Evolutionary conservation across 2,329 filamentous ascomycete genomes (phyloP).

Genomic region (Lasiodiplodia hormozganensis): DNA sequence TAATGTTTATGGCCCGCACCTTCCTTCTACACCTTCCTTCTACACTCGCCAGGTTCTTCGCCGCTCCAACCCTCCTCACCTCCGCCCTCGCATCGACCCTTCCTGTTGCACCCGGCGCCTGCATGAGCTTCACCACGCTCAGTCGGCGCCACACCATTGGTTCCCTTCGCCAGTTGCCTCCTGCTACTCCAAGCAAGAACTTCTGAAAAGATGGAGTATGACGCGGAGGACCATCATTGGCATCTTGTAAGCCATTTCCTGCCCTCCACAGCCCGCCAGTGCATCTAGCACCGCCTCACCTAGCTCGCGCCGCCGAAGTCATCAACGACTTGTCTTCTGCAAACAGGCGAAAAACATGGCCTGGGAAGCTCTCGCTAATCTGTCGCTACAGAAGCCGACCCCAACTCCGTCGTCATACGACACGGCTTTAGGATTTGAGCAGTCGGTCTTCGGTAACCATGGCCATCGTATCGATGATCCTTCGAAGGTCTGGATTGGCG

Average conservation of each 20-base stretch:
- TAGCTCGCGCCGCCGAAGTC: neutral
- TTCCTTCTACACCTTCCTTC: neutral
- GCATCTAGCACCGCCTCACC: neutral
- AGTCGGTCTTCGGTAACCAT: neutral
- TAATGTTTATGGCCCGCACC: neutral
- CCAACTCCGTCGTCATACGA: slow-evolving; percentile 1
- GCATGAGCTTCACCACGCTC: neutral
- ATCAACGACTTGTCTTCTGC: neutral
- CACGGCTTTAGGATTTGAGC: slow-evolving; percentile 10
- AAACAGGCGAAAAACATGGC: neutral
- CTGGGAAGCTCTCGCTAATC: neutral
- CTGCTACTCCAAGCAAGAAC: neutral
- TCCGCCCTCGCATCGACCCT: neutral
- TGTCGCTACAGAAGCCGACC: slow-evolving; percentile 13
- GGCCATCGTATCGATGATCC: neutral
- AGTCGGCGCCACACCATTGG: neutral
- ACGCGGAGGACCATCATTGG: neutral
- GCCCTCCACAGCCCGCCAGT: neutral
- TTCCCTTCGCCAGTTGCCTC: neutral
- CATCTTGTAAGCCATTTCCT: neutral
- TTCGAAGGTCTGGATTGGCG: slow-evolving; percentile 17
- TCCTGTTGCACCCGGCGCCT: neutral
- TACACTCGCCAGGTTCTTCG: neutral
- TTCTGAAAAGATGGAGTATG: neutral
- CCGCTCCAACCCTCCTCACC: neutral